Evolutionary conservation across 352 stramenopile genomes (phyloP).

Genomic region (Phytophthora idaei): DNA sequence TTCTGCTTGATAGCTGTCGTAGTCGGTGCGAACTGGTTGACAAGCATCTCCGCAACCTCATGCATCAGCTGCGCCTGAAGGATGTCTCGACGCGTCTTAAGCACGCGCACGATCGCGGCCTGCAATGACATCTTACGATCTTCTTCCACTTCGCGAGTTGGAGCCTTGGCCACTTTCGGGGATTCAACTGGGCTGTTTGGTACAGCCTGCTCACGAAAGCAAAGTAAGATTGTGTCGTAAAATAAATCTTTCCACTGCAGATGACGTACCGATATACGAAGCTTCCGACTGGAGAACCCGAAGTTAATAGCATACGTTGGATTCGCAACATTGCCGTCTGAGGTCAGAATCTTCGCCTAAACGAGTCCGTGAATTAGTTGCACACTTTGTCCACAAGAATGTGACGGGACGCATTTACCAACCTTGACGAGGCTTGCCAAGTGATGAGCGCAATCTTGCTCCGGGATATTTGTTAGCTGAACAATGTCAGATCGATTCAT

Average conservation of each 20-base stretch:
- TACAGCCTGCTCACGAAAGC: constrained; percentile 33
- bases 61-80: constrained; percentile 59
- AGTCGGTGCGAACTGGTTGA: constrained; percentile 76
- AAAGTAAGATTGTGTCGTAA: constrained; percentile 1
- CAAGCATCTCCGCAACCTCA: constrained; percentile 78
- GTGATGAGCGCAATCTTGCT: constrained; percentile 68
- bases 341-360: constrained; percentile 52
- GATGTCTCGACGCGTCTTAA: constrained; percentile 85
- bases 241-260: background rate
- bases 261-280: constrained; percentile 51
- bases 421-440: constrained; percentile 81
- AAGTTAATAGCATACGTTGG: constrained; percentile 51
- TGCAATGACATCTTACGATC: constrained; percentile 90
- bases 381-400: background rate
- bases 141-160: constrained; percentile 79
- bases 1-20: constrained; percentile 72
- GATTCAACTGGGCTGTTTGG: constrained; percentile 77
- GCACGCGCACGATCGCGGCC: constrained; percentile 80
- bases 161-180: constrained; percentile 54
- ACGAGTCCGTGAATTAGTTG: background rate
- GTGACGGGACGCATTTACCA: background rate
- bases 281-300: constrained; percentile 52
- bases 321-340: constrained; percentile 28
- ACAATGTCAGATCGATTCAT: constrained; percentile 43
- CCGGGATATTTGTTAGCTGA: constrained; percentile 62